A percentile compares a stretch with the other conserved stretches of the same genome.
Evolutionary conservation across 2,329 filamentous ascomycete genomes (phyloP).

Genomic region (Colletotrichum phormii): DNA sequence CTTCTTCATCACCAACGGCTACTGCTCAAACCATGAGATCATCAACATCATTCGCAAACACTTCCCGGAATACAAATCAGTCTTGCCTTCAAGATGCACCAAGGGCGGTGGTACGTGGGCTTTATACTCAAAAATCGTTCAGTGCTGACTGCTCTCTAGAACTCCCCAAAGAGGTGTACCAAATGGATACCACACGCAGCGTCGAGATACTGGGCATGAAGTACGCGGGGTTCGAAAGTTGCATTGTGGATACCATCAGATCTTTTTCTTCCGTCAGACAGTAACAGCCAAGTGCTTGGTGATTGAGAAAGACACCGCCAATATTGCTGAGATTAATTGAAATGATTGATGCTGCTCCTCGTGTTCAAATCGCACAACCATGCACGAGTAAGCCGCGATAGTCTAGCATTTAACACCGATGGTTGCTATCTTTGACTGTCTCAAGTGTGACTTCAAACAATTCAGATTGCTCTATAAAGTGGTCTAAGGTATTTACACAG

Average conservation of each 20-base stretch:
- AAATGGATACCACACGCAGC: neutral
- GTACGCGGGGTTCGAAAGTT: neutral
- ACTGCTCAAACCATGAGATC: slow-evolving; percentile 35
- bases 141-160: neutral
- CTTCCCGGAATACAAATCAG: neutral
- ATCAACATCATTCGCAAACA: slow-evolving; percentile 23
- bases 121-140: neutral
- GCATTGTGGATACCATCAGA: neutral
- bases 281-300: neutral
- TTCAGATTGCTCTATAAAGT: no score
- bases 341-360: no score
- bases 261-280: neutral
- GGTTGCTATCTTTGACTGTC: no score
- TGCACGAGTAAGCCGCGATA: no score
- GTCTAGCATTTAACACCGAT: no score
- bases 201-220: neutral
- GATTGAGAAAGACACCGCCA: no score
- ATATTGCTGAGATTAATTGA: no score
- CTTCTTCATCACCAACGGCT: slow-evolving; percentile 38
- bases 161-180: neutral
- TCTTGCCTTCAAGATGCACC: neutral
- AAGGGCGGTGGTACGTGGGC: neutral
- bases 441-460: no score
- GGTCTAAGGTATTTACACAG: no score
- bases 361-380: no score